Conservation (phyloP, 176 grass and related monocot species). For the Lolium perenne region DNA sequence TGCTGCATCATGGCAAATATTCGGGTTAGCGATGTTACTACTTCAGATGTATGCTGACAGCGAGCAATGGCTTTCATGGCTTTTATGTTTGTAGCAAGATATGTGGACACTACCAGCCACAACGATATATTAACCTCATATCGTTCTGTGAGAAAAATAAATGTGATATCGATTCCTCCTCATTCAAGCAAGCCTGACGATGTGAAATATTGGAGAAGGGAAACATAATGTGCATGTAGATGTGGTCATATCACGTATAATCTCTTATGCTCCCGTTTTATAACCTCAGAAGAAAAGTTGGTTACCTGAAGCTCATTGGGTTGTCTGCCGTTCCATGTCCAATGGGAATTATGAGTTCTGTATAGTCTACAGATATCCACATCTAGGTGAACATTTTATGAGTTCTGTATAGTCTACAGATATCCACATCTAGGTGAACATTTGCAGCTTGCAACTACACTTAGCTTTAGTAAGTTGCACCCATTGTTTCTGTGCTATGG, state of each 20-base stretch:
- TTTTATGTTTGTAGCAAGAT: too few species aligned
- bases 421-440: not conserved
- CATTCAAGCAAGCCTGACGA: not conserved
- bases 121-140: not conserved
- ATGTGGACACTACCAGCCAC: too few species aligned
- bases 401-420: not conserved
- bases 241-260: not conserved
- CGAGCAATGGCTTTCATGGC: too few species aligned
- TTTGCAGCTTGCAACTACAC: slow-evolving; percentile 19
- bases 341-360: not conserved
- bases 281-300: not conserved
- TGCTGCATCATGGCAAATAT: not conserved
- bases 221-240: not conserved
- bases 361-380: not conserved
- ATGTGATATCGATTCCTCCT: not conserved
- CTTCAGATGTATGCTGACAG: not conserved
- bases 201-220: not conserved
- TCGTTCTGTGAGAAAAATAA: slow-evolving; percentile 11
- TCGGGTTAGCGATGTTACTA: too few species aligned
- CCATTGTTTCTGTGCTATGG: not conserved
- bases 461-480: slow-evolving; percentile 6
- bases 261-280: not conserved
- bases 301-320: not conserved
- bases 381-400: not conserved
- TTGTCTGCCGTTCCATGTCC: not conserved